Conservation (phyloP, 2,329 filamentous ascomycete genomes). For the Sporothrix variecibatus region DNA sequence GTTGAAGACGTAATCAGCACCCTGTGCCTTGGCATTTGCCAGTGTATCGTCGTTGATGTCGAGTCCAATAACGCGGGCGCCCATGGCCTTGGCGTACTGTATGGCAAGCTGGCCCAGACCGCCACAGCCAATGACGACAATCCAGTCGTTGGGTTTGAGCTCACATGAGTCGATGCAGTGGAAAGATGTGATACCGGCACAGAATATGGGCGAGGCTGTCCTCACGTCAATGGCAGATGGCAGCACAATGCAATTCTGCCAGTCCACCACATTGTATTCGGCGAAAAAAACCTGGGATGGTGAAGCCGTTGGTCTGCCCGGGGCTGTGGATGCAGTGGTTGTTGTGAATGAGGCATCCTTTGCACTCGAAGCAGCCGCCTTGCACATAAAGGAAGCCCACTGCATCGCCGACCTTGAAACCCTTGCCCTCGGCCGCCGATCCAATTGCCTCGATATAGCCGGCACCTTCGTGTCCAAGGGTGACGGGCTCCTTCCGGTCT, state of each 20-base stretch:
- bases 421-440: conserved; percentile 40
- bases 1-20: conserved; percentile 48
- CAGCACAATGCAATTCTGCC: conserved; percentile 46
- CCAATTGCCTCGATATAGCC: conserved; percentile 45
- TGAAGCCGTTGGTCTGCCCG: conserved; percentile 47
- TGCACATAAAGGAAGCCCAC: conserved; percentile 51
- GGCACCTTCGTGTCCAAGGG: conserved; percentile 50
- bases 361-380: conserved; percentile 49
- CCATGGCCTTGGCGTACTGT: conserved; percentile 50
- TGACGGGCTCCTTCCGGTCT: conserved; percentile 31
- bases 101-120: conserved; percentile 49
- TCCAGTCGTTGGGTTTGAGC: conserved; percentile 41
- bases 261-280: conserved; percentile 50
- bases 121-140: conserved; percentile 46
- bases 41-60: conserved; percentile 43
- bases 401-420: conserved; percentile 46
- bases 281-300: conserved; percentile 48
- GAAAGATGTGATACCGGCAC: conserved; percentile 50
- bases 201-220: conserved; percentile 48
- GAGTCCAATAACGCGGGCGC: conserved; percentile 44
- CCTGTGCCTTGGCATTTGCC: conserved; percentile 42
- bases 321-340: conserved; percentile 43
- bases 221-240: conserved; percentile 34
- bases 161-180: conserved; percentile 41
- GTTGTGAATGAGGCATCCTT: conserved; percentile 49